Conservation (phyloP, 441 rosid genomes). For the Adansonia grandidieri region DNA sequence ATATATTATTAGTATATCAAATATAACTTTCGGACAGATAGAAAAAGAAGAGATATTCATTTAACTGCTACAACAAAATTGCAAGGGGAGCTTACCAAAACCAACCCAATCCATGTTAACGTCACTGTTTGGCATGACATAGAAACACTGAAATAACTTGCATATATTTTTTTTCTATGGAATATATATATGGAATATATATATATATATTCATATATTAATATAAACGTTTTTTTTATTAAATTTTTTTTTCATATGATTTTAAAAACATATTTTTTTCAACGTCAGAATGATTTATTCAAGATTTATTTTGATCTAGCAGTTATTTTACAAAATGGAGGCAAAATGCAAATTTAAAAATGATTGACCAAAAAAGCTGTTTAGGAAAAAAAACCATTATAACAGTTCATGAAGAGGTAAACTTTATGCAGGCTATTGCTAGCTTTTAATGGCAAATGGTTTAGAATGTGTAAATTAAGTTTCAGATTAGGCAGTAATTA, state of each 20-base stretch:
- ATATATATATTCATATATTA: too few relatives aligned
- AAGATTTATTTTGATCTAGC: too few relatives aligned
- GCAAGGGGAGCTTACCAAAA: conserved; percentile 54
- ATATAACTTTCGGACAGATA: too few relatives aligned
- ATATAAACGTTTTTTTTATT: too few relatives aligned
- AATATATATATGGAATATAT: too few relatives aligned
- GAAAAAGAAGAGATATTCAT: not conserved
- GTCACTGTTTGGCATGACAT: not conserved
- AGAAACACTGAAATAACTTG: conserved; percentile 11
- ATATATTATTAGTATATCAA: too few relatives aligned
- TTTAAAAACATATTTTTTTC: too few relatives aligned
- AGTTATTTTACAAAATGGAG: too few relatives aligned
- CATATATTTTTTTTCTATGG: not conserved
- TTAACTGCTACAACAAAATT: conserved; percentile 18
- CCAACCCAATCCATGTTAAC: conserved; percentile 36
- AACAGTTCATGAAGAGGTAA: not conserved
- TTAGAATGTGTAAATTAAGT: not conserved
- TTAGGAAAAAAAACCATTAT: too few relatives aligned
- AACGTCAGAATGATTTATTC: too few relatives aligned
- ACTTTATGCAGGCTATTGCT: not conserved
- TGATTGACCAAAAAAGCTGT: not conserved
- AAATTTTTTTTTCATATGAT: too few relatives aligned
- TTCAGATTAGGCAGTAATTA: not conserved
- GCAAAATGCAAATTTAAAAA: not conserved
- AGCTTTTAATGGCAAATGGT: not conserved